These are phyloP conservation scores for Yamadazyma phyllophila DNA, from an alignment of 805 yeast genomes.

Conservation along the genomic window DNA sequence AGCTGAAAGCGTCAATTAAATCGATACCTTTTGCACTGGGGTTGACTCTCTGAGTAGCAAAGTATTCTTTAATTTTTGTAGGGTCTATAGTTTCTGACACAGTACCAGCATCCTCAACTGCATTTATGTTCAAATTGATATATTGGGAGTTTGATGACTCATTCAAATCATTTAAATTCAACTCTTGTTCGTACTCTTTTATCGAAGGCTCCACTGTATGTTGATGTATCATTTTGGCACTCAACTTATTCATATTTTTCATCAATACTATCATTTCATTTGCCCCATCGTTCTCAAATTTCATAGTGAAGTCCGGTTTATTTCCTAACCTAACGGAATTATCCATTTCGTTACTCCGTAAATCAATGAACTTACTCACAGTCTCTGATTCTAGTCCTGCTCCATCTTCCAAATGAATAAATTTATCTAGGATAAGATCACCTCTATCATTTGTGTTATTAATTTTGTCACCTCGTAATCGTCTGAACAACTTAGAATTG, in stretches of 20 bases:
- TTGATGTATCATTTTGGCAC: slow-evolving; percentile 66
- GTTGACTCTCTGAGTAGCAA: slow-evolving; percentile 7
- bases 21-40: slow-evolving; percentile 15
- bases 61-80: background rate
- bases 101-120: slow-evolving; percentile 1
- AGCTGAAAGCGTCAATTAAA: slow-evolving; percentile 26
- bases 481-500: slow-evolving; percentile 81
- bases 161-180: slow-evolving; percentile 37
- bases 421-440: slow-evolving; percentile 81
- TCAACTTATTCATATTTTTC: slow-evolving; percentile 84
- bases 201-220: slow-evolving; percentile 10
- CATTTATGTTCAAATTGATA: slow-evolving; percentile 31
- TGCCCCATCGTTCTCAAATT: slow-evolving; percentile 24
- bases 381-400: slow-evolving; percentile 28
- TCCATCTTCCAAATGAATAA: slow-evolving; percentile 51
- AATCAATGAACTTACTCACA: slow-evolving; percentile 71
- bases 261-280: slow-evolving; percentile 69
- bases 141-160: slow-evolving; percentile 30
- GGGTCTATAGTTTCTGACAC: background rate
- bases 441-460: slow-evolving; percentile 69
- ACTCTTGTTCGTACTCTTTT: slow-evolving; percentile 25
- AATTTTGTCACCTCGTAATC: slow-evolving; percentile 84
- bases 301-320: slow-evolving; percentile 87
- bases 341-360: slow-evolving; percentile 79
- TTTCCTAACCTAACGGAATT: slow-evolving; percentile 75